Percentiles rank a stretch among this genome's conserved stretches.
phyloP scores from a whole-genome alignment of 805 yeast species.

The Monosporozyma yasuniensis region DNA sequence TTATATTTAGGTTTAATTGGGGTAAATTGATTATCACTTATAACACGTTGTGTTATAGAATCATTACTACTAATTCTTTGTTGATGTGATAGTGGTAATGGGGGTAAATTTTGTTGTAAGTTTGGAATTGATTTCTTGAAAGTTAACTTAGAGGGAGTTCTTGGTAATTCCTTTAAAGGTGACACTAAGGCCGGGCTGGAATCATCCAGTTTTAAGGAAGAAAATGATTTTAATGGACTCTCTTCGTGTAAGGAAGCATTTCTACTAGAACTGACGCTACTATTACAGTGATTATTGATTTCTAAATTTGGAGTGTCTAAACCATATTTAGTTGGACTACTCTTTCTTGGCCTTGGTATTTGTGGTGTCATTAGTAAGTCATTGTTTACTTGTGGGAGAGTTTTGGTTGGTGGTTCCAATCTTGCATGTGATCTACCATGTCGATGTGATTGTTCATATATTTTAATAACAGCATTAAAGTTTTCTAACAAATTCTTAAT shows the following conservation, averaged over 20 bases:
- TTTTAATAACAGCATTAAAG: conserved; percentile 35
- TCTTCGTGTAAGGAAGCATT: not conserved
- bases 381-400: not conserved
- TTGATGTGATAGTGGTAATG: conserved; percentile 3
- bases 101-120: not conserved
- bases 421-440: conserved; percentile 5
- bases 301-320: not conserved
- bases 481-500: conserved; percentile 43
- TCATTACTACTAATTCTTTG: conserved; percentile 14
- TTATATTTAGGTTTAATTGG: not conserved
- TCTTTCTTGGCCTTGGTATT: conserved; percentile 22
- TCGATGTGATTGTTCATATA: conserved; percentile 7
- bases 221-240: conserved; percentile 11
- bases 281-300: not conserved
- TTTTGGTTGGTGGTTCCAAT: not conserved
- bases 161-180: conserved; percentile 2
- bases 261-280: not conserved
- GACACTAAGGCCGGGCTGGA: conserved; percentile 6
- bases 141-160: conserved; percentile 3
- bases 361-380: conserved; percentile 10
- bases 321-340: conserved; percentile 18
- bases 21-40: not conserved
- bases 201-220: conserved; percentile 2
- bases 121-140: not conserved
- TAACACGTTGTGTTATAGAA: conserved; percentile 5